Conservation (phyloP, 768 basidiomycete genomes). For the Hygrophorus pudorinus region DNA sequence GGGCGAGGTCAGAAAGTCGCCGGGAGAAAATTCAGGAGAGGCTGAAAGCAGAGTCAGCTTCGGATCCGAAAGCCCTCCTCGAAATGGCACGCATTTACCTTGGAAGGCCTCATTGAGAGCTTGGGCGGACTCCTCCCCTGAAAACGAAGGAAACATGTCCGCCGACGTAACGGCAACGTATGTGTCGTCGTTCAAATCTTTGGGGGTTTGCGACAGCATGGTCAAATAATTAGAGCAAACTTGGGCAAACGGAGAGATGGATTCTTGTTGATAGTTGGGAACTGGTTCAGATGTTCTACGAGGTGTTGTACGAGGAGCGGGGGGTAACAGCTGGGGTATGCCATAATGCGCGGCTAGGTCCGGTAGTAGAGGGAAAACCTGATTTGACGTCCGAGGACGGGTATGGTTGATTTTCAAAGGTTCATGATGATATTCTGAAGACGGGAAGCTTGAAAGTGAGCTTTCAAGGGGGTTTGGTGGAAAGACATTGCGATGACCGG, state of each 20-base stretch:
- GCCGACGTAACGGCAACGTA: constrained; percentile 17
- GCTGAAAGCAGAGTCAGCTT: constrained; percentile 2
- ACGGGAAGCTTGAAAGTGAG: constrained; percentile 41
- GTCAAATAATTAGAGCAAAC: constrained; percentile 56
- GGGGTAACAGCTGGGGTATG: constrained; percentile 62
- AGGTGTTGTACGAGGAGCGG: constrained; percentile 51
- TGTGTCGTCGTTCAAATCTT: constrained; percentile 26
- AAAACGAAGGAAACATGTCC: constrained; percentile 14
- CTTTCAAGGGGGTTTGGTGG: constrained; percentile 37
- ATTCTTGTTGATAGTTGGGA: constrained; percentile 14
- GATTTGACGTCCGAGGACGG: constrained; percentile 61
- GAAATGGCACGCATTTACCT: constrained; percentile 7
- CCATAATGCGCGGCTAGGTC: constrained; percentile 74
- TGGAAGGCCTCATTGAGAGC: constrained; percentile 8
- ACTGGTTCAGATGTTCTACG: constrained; percentile 32
- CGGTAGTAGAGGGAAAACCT: constrained; percentile 53
- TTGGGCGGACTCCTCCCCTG: constrained; percentile 15
- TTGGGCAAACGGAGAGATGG: constrained; percentile 26
- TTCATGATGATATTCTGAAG: constrained; percentile 40
- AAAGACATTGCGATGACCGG: constrained; percentile 31
- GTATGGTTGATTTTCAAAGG: constrained; percentile 39
- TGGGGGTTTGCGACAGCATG: constrained; percentile 51
- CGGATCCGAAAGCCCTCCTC: neutral
- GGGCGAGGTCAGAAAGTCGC: constrained; percentile 24
- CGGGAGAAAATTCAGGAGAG: constrained; percentile 6